A percentile compares a stretch with the other conserved stretches of the same genome.
Evolutionary conservation across 2,329 filamentous ascomycete species (phyloP).

Genomic region (Geosmithia morbida): DNA sequence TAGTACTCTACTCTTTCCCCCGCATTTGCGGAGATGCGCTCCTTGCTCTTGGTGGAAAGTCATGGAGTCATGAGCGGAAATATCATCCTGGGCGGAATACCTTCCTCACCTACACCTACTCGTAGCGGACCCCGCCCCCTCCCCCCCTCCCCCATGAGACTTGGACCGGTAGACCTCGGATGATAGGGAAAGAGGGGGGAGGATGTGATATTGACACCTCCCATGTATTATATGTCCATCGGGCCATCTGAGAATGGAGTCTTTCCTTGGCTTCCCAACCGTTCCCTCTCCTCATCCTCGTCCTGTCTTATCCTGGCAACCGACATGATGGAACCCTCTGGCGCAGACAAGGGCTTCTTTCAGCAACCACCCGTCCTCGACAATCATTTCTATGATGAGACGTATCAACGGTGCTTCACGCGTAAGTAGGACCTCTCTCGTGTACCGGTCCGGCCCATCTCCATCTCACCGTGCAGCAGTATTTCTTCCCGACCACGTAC

Average conservation of each 20-base stretch:
- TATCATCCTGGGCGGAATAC: neutral
- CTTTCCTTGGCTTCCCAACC: neutral
- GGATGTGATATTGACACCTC: too few species aligned
- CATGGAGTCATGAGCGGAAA: neutral
- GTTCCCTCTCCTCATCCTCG: neutral
- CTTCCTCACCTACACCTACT: neutral
- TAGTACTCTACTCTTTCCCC: too few species aligned
- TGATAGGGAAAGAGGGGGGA: neutral
- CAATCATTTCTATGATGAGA: conserved; percentile 42
- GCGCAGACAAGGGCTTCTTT: conserved; percentile 37
- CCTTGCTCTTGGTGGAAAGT: too few species aligned
- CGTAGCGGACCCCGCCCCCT: too few species aligned
- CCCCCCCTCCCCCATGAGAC: neutral
- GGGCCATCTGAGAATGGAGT: neutral
- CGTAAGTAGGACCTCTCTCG: conserved; percentile 16
- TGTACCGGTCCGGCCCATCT: neutral
- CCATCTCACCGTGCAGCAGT: conserved; percentile 17
- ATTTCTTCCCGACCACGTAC: conserved; percentile 28
- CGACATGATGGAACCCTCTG: conserved; percentile 25
- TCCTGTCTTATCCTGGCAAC: neutral
- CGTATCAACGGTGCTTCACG: conserved; percentile 33
- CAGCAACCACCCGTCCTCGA: conserved; percentile 33
- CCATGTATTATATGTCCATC: too few species aligned
- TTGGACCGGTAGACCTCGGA: neutral
- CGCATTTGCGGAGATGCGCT: too few species aligned